A percentile compares a stretch with the other conserved stretches of the same genome.
Evolutionary conservation across 345 rosid species (phyloP).

Genomic region (Nasturtium officinale): DNA sequence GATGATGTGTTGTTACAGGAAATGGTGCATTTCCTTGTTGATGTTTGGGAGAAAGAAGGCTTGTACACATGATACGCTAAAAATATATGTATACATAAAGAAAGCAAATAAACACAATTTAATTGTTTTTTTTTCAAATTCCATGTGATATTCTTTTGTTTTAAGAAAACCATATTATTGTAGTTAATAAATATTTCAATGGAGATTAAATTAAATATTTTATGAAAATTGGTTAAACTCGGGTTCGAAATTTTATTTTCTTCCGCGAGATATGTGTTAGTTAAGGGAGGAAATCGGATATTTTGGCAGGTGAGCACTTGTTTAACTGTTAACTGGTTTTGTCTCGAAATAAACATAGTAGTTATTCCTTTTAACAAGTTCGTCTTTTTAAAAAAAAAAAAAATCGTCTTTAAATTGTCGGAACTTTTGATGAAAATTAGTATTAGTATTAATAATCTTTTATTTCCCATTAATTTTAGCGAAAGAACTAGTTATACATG

Average conservation of each 20-base stretch:
- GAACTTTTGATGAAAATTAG: too few species aligned
- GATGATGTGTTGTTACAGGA: constrained; percentile 28
- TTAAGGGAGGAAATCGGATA: background rate
- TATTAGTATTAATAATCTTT: too few species aligned
- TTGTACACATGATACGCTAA: constrained; percentile 19
- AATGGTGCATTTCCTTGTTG: constrained; percentile 39
- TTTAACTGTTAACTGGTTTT: background rate
- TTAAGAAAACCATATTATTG: background rate
- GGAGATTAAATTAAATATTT: background rate
- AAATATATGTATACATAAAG: background rate
- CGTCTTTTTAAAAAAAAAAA: too few species aligned
- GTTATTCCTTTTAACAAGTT: too few species aligned
- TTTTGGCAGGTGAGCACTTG: background rate
- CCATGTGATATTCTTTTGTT: background rate
- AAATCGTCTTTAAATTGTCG: too few species aligned
- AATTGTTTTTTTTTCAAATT: background rate
- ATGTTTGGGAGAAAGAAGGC: constrained; percentile 39
- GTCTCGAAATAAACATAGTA: too few species aligned
- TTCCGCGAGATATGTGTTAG: background rate
- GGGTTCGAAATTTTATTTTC: background rate
- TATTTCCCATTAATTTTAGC: background rate
- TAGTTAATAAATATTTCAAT: background rate
- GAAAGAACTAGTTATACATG: background rate
- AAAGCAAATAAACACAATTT: background rate
- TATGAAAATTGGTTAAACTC: background rate